Evolutionary conservation across 1,139 yeast genomes (phyloP), one percentile per base, ranked within the genome.

Genomic region (Martiniozyma asiatica): DNA sequence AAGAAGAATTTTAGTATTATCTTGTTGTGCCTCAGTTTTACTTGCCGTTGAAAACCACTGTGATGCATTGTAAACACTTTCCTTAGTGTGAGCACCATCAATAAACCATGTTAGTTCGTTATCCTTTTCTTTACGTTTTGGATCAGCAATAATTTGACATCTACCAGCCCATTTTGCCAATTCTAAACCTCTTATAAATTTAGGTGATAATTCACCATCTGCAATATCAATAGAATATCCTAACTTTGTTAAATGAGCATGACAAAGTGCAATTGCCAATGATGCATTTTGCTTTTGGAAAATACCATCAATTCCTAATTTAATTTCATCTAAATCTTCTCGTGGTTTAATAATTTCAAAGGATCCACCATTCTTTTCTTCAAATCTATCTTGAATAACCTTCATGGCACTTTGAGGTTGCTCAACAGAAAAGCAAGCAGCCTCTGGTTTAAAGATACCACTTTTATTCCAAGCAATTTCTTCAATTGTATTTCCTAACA

Each of bases 391-490:
- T 35, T 58, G 46, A 27, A 79, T 58, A 4, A 74, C 69, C 24
- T 58, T 45, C 34, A 80, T 53, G 1, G 75, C 73, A 11, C 59
- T 61, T 26, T 64, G 67, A 7, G 69, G 63, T 26, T 63, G 65
- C 12, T 62, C 57, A 0, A 80, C 82, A 1, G 77, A 61, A 35
- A 74, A 67, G 0, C 94, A 94, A 1, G 76, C 73, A 1, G 71
- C 60, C 3, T 65, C 70, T 4, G 53, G 43, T 49, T 89, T 92
- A 59, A 79, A 84, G 32, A 92, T 92, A 0, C 98, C 99, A 12
- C 89, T 79, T 56, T 92, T 92, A 56, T 92, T 89, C 93, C 95
- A 84, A 2, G 97, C 85, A 44, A 92, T 92, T 36, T 85, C 79
- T 40, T 75, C 87, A 29, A 92, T 68, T 1, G 96, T 87, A 41